phyloP scores from a whole-genome alignment of 306 rosid genomes.

The Trichosanthes truncata region DNA sequence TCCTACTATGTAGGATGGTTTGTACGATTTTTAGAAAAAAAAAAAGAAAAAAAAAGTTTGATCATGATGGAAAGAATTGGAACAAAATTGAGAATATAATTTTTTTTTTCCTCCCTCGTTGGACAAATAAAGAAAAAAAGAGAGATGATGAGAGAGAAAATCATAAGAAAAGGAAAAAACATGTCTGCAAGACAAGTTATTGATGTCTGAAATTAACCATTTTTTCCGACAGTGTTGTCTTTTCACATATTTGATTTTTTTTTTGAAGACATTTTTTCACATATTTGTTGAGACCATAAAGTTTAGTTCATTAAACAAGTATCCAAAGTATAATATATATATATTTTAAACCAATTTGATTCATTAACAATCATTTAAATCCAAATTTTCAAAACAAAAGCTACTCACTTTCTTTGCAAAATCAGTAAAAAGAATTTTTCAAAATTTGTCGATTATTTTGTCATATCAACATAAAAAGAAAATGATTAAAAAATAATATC shows the following conservation, averaged over 20 bases:
- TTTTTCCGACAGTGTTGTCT: neutral
- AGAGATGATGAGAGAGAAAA: neutral
- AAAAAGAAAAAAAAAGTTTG: neutral
- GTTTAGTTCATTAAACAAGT: too few relatives aligned
- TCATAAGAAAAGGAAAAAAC: neutral
- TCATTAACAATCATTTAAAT: neutral
- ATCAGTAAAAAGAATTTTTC: too few relatives aligned
- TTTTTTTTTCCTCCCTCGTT: too few relatives aligned
- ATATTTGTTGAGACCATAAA: neutral
- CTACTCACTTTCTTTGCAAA: too few relatives aligned
- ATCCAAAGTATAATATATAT: too few relatives aligned
- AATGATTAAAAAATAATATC: too few relatives aligned
- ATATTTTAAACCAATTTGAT: neutral
- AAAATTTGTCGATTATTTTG: too few relatives aligned
- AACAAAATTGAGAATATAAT: neutral
- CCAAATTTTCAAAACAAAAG: neutral
- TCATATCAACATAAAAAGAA: too few relatives aligned
- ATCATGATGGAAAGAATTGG: neutral
- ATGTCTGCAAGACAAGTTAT: neutral
- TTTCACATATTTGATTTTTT: neutral
- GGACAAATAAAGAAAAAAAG: too few relatives aligned
- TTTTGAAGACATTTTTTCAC: neutral
- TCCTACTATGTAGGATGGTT: neutral
- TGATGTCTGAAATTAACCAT: neutral
- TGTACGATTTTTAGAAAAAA: neutral